Base-by-base conservation (phyloP, 495 filamentous ascomycete species). In the Xylaria bambusicola region DNA sequence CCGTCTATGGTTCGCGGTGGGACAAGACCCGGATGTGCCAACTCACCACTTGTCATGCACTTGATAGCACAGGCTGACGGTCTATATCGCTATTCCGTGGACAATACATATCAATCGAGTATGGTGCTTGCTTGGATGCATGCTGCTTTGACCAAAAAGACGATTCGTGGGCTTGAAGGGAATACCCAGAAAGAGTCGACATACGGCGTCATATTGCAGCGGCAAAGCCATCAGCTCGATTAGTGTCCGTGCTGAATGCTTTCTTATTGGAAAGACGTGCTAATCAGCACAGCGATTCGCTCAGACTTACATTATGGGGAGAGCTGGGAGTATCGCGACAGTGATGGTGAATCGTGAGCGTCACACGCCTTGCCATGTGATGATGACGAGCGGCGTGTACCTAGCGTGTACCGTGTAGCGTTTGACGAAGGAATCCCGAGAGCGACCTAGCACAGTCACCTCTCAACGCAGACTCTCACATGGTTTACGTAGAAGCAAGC, bases 21-120 rank as follows among this genome's bases (percentile, higher is more conserved):
- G 2, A 2, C 10, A 10, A 1, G 27, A 21, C 12, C 17, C 48
- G 6, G 31, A 29, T 41, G 12, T 58, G 55, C 45, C 55, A 58
- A 23, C 55, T 56, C 55, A 58, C 29, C 55, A 41, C 23, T 50
- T 35, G 56, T n/a, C n/a, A n/a, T n/a, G n/a, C n/a, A n/a, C n/a
- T n/a, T n/a, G n/a, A n/a, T n/a, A n/a, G n/a, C n/a, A n/a, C n/a
- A n/a, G n/a, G n/a, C n/a, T n/a, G n/a, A n/a, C n/a, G n/a, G n/a
- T n/a, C n/a, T n/a, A n/a, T n/a, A n/a, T n/a, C n/a, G n/a, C n/a
- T n/a, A n/a, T n/a, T n/a, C n/a, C n/a, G n/a, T n/a, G n/a, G n/a
- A n/a, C n/a, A n/a, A n/a, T n/a, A n/a, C n/a, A n/a, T n/a, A n/a
- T n/a, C n/a, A n/a, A n/a, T n/a, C n/a, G n/a, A n/a, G 29, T 33